Evolutionary conservation across 148 eudicot species (phyloP), one percentile per base, ranked within the genome.

Genomic region (Talinum fruticosum): DNA sequence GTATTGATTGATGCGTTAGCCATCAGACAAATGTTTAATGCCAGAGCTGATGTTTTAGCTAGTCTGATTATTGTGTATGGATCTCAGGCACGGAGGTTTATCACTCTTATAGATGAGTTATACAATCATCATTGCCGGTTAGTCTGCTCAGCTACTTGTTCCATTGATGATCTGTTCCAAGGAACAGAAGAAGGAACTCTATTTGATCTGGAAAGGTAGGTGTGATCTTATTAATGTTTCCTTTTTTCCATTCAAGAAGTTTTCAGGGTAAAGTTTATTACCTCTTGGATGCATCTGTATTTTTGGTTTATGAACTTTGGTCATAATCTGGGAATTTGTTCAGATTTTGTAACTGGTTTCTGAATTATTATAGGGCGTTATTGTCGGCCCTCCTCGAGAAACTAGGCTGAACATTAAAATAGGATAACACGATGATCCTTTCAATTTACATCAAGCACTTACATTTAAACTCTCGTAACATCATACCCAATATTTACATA

Each of bases 161-260:
- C 99, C 38, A 82, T 95, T 73, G 99, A 95, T 59, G 96, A 95
- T 68, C 89, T 95, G 62, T 95, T 95, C 85, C 96, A 91, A 83
- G 99, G 99, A 86, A 95, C 96, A 30, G 97, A 89, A 83, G 99
- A 95, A 80, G 99, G 99, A 76, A 85, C 89, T 44, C 86, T 95
- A 28, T 92, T 95, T 85, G 97, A 95, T 88, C 79, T 95, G 83
- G 99, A 95, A 83, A 91, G 93, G 99, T 76, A 79, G 82, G 93
- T 87, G 69, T 74, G 76, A 57, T 77, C 66, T 19, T 62, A 75
- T 68, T 66, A 21, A 14, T 24, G 28, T 78, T 54, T 75, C 59
- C n/a, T 38, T 26, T 54, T 33, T 68, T 44, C 44, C 29, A 16
- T 74, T 54, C 26, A 24, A 26, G 32, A 2, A 32, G 6, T 23